phyloP scores from a whole-genome alignment of 805 yeast species.

The Starmerella bombi region DNA sequence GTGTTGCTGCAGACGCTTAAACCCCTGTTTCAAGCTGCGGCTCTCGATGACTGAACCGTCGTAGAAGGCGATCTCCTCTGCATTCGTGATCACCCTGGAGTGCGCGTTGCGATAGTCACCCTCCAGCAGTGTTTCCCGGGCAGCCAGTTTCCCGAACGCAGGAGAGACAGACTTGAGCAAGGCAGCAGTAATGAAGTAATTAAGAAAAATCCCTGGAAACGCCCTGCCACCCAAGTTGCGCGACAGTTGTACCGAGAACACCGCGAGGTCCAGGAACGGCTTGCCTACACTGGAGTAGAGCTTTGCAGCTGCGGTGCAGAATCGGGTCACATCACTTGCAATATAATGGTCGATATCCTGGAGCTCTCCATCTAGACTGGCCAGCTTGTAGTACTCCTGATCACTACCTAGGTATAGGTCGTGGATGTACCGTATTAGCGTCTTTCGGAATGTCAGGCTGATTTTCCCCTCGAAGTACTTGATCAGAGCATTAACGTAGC shows the following conservation, averaged over 20 bases:
- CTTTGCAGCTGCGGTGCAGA: conserved; percentile 68
- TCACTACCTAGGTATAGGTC: conserved; percentile 73
- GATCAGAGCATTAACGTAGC: conserved; percentile 83
- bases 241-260: conserved; percentile 71
- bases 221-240: conserved; percentile 83
- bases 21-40: conserved; percentile 46
- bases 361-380: conserved; percentile 39
- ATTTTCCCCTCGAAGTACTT: conserved; percentile 63
- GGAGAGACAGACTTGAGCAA: conserved; percentile 65
- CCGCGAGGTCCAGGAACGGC: conserved; percentile 73
- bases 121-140: conserved; percentile 63
- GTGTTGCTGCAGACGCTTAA: conserved; percentile 43
- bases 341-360: conserved; percentile 77
- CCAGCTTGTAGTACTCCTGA: conserved; percentile 71
- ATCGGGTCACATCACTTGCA: conserved; percentile 69
- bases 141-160: conserved; percentile 64
- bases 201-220: conserved; percentile 62
- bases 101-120: conserved; percentile 83
- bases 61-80: conserved; percentile 89
- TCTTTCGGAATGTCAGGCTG: conserved; percentile 73
- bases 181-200: conserved; percentile 69
- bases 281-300: conserved; percentile 82
- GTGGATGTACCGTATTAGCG: conserved; percentile 72
- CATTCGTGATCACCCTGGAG: conserved; percentile 68
- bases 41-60: conserved; percentile 77